Base-by-base conservation (phyloP, 352 stramenopile species). In the Paralagenidium karlingii region DNA sequence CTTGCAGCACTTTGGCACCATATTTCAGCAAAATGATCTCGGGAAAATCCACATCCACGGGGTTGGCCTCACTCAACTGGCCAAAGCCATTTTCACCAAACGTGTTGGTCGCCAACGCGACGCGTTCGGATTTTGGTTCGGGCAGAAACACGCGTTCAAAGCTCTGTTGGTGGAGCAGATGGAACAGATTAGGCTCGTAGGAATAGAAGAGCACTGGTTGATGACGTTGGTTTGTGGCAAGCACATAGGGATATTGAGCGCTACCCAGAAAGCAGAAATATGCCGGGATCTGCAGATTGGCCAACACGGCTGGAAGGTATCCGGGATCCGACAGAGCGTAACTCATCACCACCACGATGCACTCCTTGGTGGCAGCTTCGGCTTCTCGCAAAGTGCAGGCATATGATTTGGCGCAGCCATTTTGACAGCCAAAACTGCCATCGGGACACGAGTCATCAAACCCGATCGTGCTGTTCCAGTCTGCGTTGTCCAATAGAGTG, bases 221-320 rank as follows among this genome's bases (percentile, higher is more conserved):
- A 1, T 49, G 43, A 8, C 40, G 36, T 4, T 32, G 13, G 25
- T 66, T 61, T 26, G 44, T 49, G 2, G 60, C 53, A 6, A 60
- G 30, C 3, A 51, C 63, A 30, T 64, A 75, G 6, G 48, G 21
- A 27, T 77, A 77, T n/a, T n/a, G n/a, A n/a, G n/a, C n/a, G n/a
- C n/a, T n/a, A 0, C 62, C 62, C 15, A 74, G 28, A 34, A 79
- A 82, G 47, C 64, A 82, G 24, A 82, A 77, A 50, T 79, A 82
- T 0, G 68, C 58, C 2, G 64, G 64, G 9, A 82, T 58, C 5
- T 49, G 39, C 8, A 65, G 27, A 49, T 79, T 82, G 11, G 48
- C 42, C 13, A 82, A 29, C 12, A 62, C 44, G 0, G 64, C 49
- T 34, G 71, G 62, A 18, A 77, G 51, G 19, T 66, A 81, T 0